A percentile compares a stretch with the other conserved stretches of the same genome.
Evolutionary conservation across 305 asterid genomes (phyloP).

Genomic region (Caryopteris hybrid): DNA sequence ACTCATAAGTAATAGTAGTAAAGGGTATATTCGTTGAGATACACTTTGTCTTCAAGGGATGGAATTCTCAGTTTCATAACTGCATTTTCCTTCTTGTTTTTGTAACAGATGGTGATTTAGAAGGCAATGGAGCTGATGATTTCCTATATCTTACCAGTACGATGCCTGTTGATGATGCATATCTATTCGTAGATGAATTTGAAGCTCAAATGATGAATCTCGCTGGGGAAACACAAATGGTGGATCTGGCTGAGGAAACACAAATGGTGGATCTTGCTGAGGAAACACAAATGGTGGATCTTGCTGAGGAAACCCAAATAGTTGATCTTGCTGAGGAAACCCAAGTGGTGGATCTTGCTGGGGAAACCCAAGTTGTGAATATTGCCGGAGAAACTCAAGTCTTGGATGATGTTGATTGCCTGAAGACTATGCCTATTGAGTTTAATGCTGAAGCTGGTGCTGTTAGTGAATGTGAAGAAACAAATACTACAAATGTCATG

Average conservation of each 20-base stretch:
- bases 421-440: conserved; percentile 22
- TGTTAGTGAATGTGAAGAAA: conserved; percentile 35
- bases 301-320: conserved; percentile 42
- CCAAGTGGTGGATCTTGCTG: conserved; percentile 37
- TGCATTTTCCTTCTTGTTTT: not conserved
- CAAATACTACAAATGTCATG: conserved; percentile 35
- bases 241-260: conserved; percentile 31
- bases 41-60: not conserved
- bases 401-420: conserved; percentile 40
- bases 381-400: conserved; percentile 46
- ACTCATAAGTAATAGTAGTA: not conserved
- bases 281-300: conserved; percentile 47
- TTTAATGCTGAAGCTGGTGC: conserved; percentile 27
- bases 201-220: conserved; percentile 52
- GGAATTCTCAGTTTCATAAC: not conserved
- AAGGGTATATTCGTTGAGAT: not conserved
- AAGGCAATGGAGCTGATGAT: conserved; percentile 30
- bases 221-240: conserved; percentile 51
- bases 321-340: conserved; percentile 45
- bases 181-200: conserved; percentile 43
- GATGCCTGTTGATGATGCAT: conserved; percentile 42
- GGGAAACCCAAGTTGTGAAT: conserved; percentile 11
- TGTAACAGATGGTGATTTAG: conserved; percentile 28
- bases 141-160: conserved; percentile 23
- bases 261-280: conserved; percentile 30